Conservation (phyloP, 176 grass and related monocot genomes). For the Olyra latifolia region DNA sequence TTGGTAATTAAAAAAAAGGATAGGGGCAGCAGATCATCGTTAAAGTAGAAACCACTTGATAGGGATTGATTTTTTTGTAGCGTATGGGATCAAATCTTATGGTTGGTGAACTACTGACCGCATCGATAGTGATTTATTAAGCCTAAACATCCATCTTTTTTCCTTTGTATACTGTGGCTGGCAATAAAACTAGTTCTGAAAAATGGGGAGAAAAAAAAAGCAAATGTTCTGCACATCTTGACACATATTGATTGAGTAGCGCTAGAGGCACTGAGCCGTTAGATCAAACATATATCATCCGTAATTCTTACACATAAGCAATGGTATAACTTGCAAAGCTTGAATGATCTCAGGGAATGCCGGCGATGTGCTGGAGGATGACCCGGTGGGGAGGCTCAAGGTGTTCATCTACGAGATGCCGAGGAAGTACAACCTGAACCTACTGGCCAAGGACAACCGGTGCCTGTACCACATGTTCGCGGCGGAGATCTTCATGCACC, state of each 20-base stretch:
- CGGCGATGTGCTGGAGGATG: slow-evolving; percentile 50
- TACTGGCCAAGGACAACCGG: slow-evolving; percentile 52
- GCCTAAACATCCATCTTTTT: background rate
- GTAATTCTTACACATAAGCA: too few relatives aligned
- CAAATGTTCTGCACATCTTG: background rate
- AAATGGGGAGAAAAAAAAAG: background rate
- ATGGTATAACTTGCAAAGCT: background rate
- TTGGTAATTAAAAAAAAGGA: slow-evolving; percentile 21
- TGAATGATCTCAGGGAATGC: slow-evolving; percentile 20
- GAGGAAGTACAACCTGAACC: slow-evolving; percentile 58
- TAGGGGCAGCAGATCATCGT: background rate
- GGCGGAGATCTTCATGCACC: slow-evolving; percentile 74
- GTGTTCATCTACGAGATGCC: slow-evolving; percentile 71
- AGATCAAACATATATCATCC: too few relatives aligned
- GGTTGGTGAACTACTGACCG: slow-evolving; percentile 42
- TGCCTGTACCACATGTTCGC: slow-evolving; percentile 74
- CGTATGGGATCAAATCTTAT: slow-evolving; percentile 16
- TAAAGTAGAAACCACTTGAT: slow-evolving; percentile 24
- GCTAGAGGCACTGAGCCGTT: too few relatives aligned
- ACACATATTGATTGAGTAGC: background rate
- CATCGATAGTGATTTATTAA: background rate
- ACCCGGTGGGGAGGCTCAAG: slow-evolving; percentile 66
- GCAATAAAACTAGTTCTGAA: background rate
- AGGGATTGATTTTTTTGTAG: slow-evolving; percentile 34
- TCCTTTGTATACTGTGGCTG: background rate